Evolutionary conservation across 2,329 filamentous ascomycete species (phyloP), one percentile per base, ranked within the genome.

Genomic region (Hypoxylon sp.): DNA sequence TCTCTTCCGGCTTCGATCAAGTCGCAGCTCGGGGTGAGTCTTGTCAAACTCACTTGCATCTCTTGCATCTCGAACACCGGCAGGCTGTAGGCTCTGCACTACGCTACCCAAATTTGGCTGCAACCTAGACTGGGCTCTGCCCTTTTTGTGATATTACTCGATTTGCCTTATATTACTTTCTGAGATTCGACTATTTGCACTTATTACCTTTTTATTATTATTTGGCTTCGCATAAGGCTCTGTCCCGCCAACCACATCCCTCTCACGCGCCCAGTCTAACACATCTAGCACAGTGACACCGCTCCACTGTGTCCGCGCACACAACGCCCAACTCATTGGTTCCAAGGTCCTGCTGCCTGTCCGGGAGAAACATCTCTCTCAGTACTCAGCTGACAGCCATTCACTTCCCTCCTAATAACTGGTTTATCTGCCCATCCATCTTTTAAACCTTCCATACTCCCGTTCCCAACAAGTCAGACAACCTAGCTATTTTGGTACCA

Each of bases 261-360:
- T 72, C 77, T 74, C 75, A 78, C 76, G 73, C 75, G 73, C 72
- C 55, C 37, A 68, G 29, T 31, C 69, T 68, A 62, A 68, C 71
- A 37, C 68, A 22, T 22, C 69, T 68, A 62, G 70, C 71, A 77
- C 68, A 73, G 74, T 76, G 74, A 75, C 76, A 75, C 71, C 58
- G 72, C 72, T 76, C 74, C 75, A 76, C 75, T 53, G 68, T 62
- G 68, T 74, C 71, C 70, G 72, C 71, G 56, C 63, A 65, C 63
- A 65, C 68, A 57, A 62, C 35, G 59, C 65, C 65, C 50, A 65
- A 67, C 59, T 69, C 60, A 75, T 76, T 77, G 75, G 75, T 31
- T 31, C 29, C 29, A 31, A 31, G 5, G 6, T 65, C 62, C 70
- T 66, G 65, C 60, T 66, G 63, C 54, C 53, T 68, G 63, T 67